Evolutionary conservation across 257 asterid genomes (phyloP), one percentile per base, ranked within the genome.

Genomic region (Nicotiana paniculata): DNA sequence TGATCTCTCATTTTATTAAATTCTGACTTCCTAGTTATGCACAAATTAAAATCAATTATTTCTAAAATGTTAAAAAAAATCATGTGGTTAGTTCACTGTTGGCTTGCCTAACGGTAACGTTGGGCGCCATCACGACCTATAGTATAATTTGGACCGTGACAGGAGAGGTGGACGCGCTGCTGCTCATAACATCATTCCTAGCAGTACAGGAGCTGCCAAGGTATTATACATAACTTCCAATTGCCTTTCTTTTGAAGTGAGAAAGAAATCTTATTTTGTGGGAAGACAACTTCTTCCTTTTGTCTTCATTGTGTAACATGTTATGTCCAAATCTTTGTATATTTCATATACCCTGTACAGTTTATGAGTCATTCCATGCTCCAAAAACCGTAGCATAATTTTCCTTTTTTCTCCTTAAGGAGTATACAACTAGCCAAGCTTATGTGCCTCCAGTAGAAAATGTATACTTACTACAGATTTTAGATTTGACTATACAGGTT

Each of bases 141-240:
- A 21, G 24, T 21, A 21, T 21, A 21, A 21, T 21, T 21, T 21
- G 24, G 24, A 21, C 24, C 24, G 24, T 21, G 87, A 81, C 77
- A 76, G 87, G 87, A 80, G 87, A 81, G 84, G 84, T 70, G 87
- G 87, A 70, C 64, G 87, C 17, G 87, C 84, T 74, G 87, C 84
- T 58, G 79, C 84, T 48, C 80, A 70, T 53, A 84, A 84, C 81
- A 84, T 84, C 55, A 84, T 84, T 66, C 87, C 87, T 57, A 84
- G 87, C 39, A 80, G 84, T 37, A 84, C 87, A 3, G 87, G 87
- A 51, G 87, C 87, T 81, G 84, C 87, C 32, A 84, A 84, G 87
- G 84, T n/a, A 11, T 26, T 48, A 21, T 21, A 21, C 24, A 21
- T 21, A 21, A 62, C 0, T 4, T 18, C 32, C 69, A 12, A 4